These are phyloP conservation scores for Cercospora sp. DNA, from an alignment of 2,329 filamentous ascomycete genomes.

Conservation along the genomic window DNA sequence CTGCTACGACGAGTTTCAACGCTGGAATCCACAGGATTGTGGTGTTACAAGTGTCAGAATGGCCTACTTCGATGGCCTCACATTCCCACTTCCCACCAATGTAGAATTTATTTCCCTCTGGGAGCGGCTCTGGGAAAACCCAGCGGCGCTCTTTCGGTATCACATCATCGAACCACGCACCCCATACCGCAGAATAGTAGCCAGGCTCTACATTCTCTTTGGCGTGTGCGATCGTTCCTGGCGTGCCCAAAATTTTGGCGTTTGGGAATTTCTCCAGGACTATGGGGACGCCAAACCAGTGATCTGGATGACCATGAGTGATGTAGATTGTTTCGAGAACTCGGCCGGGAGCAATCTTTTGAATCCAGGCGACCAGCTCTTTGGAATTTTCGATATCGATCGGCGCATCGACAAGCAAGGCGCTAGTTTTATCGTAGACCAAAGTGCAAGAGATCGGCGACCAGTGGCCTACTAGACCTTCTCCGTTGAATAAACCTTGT, in stretches of 20 bases:
- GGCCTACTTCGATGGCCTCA: constrained; percentile 16
- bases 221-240: constrained; percentile 15
- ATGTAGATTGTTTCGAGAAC: constrained; percentile 14
- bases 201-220: constrained; percentile 10
- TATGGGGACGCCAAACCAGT: constrained; percentile 14
- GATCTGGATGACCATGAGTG: constrained; percentile 20
- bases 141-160: background rate
- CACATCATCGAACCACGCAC: constrained; percentile 1
- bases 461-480: constrained; percentile 10
- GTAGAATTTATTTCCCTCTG: constrained; percentile 4
- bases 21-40: constrained; percentile 17
- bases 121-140: constrained; percentile 10
- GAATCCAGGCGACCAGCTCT: constrained; percentile 13
- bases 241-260: constrained; percentile 9
- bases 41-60: constrained; percentile 15
- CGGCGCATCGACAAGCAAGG: constrained; percentile 15
- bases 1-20: constrained; percentile 15
- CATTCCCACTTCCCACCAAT: background rate
- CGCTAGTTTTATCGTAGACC: constrained; percentile 10
- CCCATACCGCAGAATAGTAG: constrained; percentile 4
- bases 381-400: constrained; percentile 10
- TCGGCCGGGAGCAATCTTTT: constrained; percentile 1
- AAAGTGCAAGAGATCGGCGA: constrained; percentile 15
- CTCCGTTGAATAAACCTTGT: constrained; percentile 6
- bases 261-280: constrained; percentile 12